Evolutionary conservation across 208 protist genomes (phyloP), one percentile per base, ranked within the genome.

Genomic region (Sergeia podlipaevii): DNA sequence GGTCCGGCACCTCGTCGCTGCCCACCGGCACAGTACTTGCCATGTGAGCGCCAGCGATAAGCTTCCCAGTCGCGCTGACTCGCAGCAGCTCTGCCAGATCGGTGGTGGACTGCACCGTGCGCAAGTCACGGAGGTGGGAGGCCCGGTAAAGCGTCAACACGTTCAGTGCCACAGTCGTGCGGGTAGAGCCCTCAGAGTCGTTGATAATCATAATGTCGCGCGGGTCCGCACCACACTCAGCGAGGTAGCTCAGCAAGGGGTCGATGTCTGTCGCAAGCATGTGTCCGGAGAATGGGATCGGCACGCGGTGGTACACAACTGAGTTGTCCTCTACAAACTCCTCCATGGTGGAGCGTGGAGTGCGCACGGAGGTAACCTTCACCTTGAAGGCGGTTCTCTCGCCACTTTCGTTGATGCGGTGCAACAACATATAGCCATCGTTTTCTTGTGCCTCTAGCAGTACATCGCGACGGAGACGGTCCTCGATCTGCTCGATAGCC

Each of bases 401-500:
- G 17, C 61, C 62, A 2, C 72, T 34, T 8, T 70, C 52, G 21
- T 71, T 62, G 38, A 91, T 68, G 30, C 54, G 61, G 58, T 94
- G 87, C 44, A 94, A 56, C 20, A 94, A 44, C 28, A 91, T 86
- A 11, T 52, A 61, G 55, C 83, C 83, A 28, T 74, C 69, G 51
- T 88, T 76, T 52, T 87, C 83, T 65, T 85, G 78, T 28, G 87
- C 64, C 64, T 94, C 82, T 21, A 88, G 60, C 58, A 88, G 44
- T 30, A 94, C 87, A 59, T 94, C 87, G 4, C 76, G 62, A 11
- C 83, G 67, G 23, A 94, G 68, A 27, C 87, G 87, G 37, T 94
- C 87, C 65, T 94, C 82, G 26, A 94, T 89, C 68, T 94, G 77
- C 65, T 94, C 83, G 34, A 94, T 89, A 17, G 63, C 71, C 29